Conservation (phyloP, 176 grass and related monocot genomes). For the Echinochloa phyllopogon region DNA sequence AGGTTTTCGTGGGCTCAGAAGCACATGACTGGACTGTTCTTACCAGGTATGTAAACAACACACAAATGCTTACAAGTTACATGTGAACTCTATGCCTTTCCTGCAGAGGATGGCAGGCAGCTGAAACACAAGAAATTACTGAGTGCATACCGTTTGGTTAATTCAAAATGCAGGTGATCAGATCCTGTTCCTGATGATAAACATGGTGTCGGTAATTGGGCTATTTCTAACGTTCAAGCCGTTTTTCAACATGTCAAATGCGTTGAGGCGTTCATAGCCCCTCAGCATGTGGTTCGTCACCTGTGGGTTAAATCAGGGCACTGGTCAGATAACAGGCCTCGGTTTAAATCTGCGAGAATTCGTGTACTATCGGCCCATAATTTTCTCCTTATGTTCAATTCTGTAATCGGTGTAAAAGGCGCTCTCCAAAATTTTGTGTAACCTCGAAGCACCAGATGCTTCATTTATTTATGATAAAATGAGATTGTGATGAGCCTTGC, state of each 20-base stretch:
- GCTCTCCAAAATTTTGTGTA: background rate
- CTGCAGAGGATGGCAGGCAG: background rate
- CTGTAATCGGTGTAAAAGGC: background rate
- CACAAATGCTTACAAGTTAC: background rate
- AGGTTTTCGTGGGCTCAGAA: background rate
- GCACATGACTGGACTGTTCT: background rate
- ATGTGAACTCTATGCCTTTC: background rate
- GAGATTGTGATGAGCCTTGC: background rate
- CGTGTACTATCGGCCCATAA: background rate
- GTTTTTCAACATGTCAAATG: slow-evolving; percentile 46
- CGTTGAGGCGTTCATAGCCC: background rate
- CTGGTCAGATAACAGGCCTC: background rate
- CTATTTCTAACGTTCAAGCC: slow-evolving; percentile 46
- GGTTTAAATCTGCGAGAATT: background rate
- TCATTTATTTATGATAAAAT: background rate
- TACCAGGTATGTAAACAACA: background rate
- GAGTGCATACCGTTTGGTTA: background rate
- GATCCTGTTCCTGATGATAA: slow-evolving; percentile 58
- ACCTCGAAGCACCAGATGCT: background rate
- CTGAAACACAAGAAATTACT: background rate
- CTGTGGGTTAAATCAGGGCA: background rate
- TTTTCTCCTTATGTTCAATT: background rate
- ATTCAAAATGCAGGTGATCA: slow-evolving; percentile 59
- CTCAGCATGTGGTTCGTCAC: background rate
- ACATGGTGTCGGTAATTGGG: slow-evolving; percentile 42